Percentiles rank a stretch among this genome's conserved stretches.
phyloP scores from a whole-genome alignment of 108 stramenopile species.

The Cyclotella baltica region DNA sequence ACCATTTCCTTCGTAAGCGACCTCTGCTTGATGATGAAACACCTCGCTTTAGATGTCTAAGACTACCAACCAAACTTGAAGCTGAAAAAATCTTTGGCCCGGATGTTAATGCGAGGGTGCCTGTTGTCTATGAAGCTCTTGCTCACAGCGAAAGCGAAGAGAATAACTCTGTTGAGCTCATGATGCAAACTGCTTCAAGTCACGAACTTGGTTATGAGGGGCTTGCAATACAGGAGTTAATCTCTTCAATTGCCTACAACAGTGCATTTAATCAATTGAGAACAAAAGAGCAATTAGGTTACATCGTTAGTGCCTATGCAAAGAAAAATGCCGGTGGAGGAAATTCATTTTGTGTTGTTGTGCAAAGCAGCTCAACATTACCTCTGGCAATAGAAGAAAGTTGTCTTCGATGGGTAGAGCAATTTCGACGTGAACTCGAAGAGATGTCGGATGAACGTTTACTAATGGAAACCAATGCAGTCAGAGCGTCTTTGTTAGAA shows the following conservation, averaged over 20 bases:
- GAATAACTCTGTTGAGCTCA: conserved; percentile 82
- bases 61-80: conserved; percentile 78
- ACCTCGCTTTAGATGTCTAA: conserved; percentile 77
- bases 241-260: conserved; percentile 83
- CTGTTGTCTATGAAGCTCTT: conserved; percentile 75
- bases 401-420: conserved; percentile 74
- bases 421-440: conserved; percentile 80
- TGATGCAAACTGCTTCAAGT: conserved; percentile 78
- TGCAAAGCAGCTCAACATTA: conserved; percentile 70
- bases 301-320: conserved; percentile 80
- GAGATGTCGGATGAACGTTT: conserved; percentile 73
- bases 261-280: conserved; percentile 87
- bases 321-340: conserved; percentile 79
- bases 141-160: conserved; percentile 77
- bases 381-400: conserved; percentile 80
- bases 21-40: conserved; percentile 68
- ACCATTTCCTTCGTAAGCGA: conserved; percentile 59
- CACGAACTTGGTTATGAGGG: conserved; percentile 78
- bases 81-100: conserved; percentile 74
- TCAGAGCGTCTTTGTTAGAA: conserved; percentile 80
- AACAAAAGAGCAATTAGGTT: conserved; percentile 90
- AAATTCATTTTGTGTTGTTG: conserved; percentile 73
- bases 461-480: conserved; percentile 78
- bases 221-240: conserved; percentile 76
- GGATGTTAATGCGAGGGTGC: conserved; percentile 49